phyloP scores from a whole-genome alignment of 2,329 filamentous ascomycete genomes.

The Xylogone sp. region DNA sequence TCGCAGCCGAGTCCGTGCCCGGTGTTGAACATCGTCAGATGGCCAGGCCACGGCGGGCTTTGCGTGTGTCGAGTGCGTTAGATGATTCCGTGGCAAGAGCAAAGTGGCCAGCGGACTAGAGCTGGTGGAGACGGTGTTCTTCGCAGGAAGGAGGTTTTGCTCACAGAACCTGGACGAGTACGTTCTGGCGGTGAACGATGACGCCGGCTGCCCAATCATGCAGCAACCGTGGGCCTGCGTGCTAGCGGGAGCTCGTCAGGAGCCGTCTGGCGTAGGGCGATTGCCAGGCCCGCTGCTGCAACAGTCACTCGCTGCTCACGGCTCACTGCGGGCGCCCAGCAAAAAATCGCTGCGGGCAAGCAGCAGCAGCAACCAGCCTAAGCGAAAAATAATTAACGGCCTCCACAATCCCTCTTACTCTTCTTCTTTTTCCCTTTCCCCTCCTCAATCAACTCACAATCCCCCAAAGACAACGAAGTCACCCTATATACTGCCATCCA shows the following conservation, averaged over 20 bases:
- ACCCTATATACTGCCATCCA: conserved; percentile 39
- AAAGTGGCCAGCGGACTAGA: not conserved
- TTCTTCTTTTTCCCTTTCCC: conserved; percentile 20
- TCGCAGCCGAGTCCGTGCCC: not conserved
- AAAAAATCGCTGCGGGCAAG: too few species aligned
- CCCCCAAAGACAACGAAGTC: conserved; percentile 62
- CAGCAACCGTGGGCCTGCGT: not conserved
- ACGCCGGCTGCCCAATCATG: not conserved
- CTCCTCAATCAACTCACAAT: conserved; percentile 20
- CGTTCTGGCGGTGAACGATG: not conserved
- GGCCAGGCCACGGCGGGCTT: not conserved
- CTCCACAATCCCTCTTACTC: not conserved
- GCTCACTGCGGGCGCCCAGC: too few species aligned
- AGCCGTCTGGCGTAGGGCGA: not conserved
- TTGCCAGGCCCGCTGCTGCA: not conserved
- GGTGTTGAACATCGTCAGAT: not conserved
- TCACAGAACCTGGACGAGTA: too few species aligned
- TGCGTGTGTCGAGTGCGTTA: not conserved
- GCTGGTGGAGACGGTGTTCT: not conserved
- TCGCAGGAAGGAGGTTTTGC: too few species aligned
- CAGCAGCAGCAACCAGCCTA: not conserved
- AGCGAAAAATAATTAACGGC: not conserved
- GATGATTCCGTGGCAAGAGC: not conserved
- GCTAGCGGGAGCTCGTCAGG: not conserved
- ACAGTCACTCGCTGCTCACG: too few species aligned